phyloP scores from a whole-genome alignment of 106 monocot genomes.

The Dendrobium officinale region DNA sequence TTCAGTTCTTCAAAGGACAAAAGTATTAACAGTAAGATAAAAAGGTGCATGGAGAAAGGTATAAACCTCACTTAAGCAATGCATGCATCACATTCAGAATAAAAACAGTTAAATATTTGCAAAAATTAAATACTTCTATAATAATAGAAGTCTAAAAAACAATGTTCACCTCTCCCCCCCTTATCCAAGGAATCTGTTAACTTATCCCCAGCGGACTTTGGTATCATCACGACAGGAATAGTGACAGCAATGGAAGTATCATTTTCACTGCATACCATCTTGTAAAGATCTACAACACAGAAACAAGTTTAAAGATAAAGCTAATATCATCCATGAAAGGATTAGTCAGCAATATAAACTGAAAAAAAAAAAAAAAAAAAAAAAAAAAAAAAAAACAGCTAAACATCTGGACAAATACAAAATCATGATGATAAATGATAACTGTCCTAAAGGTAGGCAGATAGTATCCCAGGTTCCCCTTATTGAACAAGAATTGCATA shows the following conservation, averaged over 20 bases:
- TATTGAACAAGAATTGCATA: not conserved
- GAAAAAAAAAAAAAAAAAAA: not conserved
- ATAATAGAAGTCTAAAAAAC: not conserved
- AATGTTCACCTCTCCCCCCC: slow-evolving; percentile 53
- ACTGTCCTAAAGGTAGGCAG: not conserved
- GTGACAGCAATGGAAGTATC: slow-evolving; percentile 74
- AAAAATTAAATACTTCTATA: not conserved
- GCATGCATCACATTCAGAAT: not conserved
- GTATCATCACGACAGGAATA: slow-evolving; percentile 94
- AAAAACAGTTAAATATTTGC: not conserved
- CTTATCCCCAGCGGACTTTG: slow-evolving; percentile 65
- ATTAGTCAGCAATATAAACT: not conserved
- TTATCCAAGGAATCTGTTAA: slow-evolving; percentile 36
- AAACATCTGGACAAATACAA: not conserved
- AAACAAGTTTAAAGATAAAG: slow-evolving; percentile 5
- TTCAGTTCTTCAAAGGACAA: not conserved
- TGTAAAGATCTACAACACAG: slow-evolving; percentile 71
- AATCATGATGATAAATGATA: not conserved
- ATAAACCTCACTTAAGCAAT: not conserved
- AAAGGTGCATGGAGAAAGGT: not conserved
- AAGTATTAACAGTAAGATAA: not conserved
- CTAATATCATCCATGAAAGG: not conserved
- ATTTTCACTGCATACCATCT: slow-evolving; percentile 93
- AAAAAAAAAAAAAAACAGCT: not conserved
- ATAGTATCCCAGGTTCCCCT: not conserved